A percentile compares a stretch with the other conserved stretches of the same genome.
These are phyloP conservation scores for Lichtheimia ornata DNA, from an alignment of 371 early-diverging fungal genomes.

Conservation along the genomic window DNA sequence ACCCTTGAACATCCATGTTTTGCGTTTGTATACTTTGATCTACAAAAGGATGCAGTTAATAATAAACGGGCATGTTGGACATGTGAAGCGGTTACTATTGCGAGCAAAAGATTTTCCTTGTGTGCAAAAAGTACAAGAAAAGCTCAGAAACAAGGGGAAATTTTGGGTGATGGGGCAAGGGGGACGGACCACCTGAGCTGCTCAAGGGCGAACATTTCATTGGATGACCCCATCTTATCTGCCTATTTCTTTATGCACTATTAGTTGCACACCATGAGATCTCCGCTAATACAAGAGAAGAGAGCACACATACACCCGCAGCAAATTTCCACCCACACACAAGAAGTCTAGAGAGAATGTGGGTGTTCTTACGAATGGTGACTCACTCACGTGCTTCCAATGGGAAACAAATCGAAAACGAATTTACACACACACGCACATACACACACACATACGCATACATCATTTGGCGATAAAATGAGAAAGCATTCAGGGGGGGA, in stretches of 20 bases:
- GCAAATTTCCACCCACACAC: neutral
- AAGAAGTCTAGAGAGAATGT: neutral
- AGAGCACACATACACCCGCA: neutral
- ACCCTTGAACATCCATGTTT: too few species aligned
- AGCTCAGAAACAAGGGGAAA: neutral
- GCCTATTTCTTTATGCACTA: neutral
- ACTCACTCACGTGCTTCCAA: conserved; percentile 1
- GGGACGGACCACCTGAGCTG: conserved; percentile 2
- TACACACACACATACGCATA: neutral
- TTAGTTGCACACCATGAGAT: neutral
- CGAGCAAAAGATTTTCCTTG: neutral
- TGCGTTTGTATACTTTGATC: too few species aligned
- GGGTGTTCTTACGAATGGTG: neutral
- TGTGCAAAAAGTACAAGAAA: neutral
- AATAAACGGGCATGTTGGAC: neutral
- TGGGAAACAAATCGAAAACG: too few species aligned
- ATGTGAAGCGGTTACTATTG: neutral
- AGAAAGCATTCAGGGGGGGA: neutral
- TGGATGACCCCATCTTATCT: conserved; percentile 5
- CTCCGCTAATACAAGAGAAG: neutral
- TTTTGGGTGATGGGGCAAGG: conserved; percentile 4
- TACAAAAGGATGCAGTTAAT: neutral
- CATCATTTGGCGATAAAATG: neutral
- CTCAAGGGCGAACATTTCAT: neutral
- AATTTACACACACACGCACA: too few species aligned